Evolutionary conservation across 2,329 filamentous ascomycete species (phyloP), one percentile per base, ranked within the genome.

Genomic region (Thielaviopsis euricoi): DNA sequence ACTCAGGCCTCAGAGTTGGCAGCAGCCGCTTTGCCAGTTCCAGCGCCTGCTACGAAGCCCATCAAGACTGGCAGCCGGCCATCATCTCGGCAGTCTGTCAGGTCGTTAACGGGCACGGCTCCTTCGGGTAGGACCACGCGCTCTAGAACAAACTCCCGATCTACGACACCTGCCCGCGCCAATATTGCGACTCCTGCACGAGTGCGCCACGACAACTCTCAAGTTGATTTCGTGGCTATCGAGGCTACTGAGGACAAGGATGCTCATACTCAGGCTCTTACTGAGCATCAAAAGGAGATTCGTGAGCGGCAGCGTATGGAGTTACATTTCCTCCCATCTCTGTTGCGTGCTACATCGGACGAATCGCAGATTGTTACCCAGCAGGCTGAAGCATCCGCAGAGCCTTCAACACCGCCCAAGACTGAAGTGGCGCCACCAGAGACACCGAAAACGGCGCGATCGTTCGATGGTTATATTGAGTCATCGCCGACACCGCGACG

Each of bases 271-370:
- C 88, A 93, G 64, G 70, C 83, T 19, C 72, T 95, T 53, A 95
- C 89, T 0, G 86, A 90, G 40, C 79, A 82, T 50, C 89, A 95
- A 67, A 84, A 78, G 64, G 88, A 95, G 64, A 81, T 91, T 49
- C 79, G 82, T 52, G 82, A 87, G 64, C 77, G 85, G 54, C 88
- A 94, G 66, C 76, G 76, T 52, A 81, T 85, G 62, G 79, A 78
- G 23, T 78, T 80, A 49, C 49, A 52, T 53, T 57, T 55, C 23
- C 25, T 58, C 19, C 55, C 58, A 12, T 29, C 48, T 52, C 48
- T 53, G 4, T 33, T 60, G 12, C 58, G 54, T 19, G 10, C 46
- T 3, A 49, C 33, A 12, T 57, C 37, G 13, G 48, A 52, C 26
- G 22, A 15, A 53, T 55, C 17, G 21, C 58, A 40, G 23, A n/a